phyloP scores from a whole-genome alignment of 352 stramenopile genomes.

The Pythium phragmiticola region DNA sequence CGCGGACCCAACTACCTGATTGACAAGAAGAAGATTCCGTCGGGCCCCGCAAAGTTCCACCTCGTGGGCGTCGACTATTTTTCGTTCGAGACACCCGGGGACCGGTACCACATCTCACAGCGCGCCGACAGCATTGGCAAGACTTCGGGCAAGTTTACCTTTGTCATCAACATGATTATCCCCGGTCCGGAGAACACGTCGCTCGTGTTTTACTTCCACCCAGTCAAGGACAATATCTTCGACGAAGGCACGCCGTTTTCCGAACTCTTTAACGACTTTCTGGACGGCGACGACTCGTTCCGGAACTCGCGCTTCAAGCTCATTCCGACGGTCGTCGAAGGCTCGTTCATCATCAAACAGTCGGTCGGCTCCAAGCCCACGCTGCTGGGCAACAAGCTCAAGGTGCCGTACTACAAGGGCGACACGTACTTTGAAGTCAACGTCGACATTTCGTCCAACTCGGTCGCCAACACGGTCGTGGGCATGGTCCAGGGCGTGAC shows the following conservation, averaged over 20 bases:
- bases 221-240: conserved; percentile 74
- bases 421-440: conserved; percentile 96
- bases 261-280: conserved; percentile 87
- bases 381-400: conserved; percentile 97
- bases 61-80: conserved; percentile 81
- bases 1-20: conserved; percentile 87
- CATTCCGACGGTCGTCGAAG: conserved; percentile 95
- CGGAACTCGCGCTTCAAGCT: conserved; percentile 98
- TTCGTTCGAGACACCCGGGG: conserved; percentile 64
- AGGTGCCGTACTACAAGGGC: conserved; percentile 82
- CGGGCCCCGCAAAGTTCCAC: conserved; percentile 68
- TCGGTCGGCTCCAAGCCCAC: conserved; percentile 94
- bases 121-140: conserved; percentile 71
- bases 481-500: conserved; percentile 89
- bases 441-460: conserved; percentile 93
- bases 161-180: conserved; percentile 91
- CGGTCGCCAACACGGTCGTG: conserved; percentile 88
- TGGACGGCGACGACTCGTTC: conserved; percentile 94
- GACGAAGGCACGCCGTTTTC: conserved; percentile 88
- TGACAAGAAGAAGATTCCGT: conserved; percentile 89
- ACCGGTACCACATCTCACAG: conserved; percentile 78
- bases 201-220: conserved; percentile 89
- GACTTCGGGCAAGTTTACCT: conserved; percentile 79
- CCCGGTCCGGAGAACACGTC: conserved; percentile 71
- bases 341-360: conserved; percentile 96